Conservation (phyloP, 192 early-diverging fungal genomes). For the Entomortierella lignicola region DNA sequence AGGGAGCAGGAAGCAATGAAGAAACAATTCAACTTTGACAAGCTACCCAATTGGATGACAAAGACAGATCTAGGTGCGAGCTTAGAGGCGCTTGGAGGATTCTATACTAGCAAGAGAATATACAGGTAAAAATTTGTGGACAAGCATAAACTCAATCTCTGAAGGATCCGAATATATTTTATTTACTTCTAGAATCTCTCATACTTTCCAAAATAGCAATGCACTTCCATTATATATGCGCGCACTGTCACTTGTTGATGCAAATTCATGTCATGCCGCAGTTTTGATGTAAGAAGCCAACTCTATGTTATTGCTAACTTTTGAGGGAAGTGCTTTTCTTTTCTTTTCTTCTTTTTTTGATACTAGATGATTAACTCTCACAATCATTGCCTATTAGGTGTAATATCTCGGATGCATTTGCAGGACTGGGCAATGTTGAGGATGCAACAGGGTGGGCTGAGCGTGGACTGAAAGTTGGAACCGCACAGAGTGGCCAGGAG, state of each 20-base stretch:
- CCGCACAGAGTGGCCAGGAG: slow-evolving; percentile 42
- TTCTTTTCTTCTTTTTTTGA: too few relatives aligned
- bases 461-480: slow-evolving; percentile 57
- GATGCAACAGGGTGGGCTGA: slow-evolving; percentile 68
- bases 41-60: slow-evolving; percentile 66
- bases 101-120: slow-evolving; percentile 62
- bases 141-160: not conserved
- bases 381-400: slow-evolving; percentile 4
- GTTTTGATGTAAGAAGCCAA: slow-evolving; percentile 65
- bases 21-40: slow-evolving; percentile 58
- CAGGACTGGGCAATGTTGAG: slow-evolving; percentile 59
- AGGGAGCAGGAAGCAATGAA: slow-evolving; percentile 31
- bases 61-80: slow-evolving; percentile 64
- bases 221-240: slow-evolving; percentile 68
- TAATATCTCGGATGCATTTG: slow-evolving; percentile 68
- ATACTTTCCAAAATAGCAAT: slow-evolving; percentile 50
- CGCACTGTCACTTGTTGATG: slow-evolving; percentile 56
- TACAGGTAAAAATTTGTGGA: slow-evolving; percentile 41
- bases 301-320: too few relatives aligned
- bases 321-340: too few relatives aligned
- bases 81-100: slow-evolving; percentile 64
- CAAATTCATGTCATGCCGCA: slow-evolving; percentile 60
- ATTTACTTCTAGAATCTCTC: too few relatives aligned
- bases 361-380: too few relatives aligned
- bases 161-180: too few relatives aligned